Conservation (phyloP, 2,329 filamentous ascomycete species). For the Madurella mycetomatis region DNA sequence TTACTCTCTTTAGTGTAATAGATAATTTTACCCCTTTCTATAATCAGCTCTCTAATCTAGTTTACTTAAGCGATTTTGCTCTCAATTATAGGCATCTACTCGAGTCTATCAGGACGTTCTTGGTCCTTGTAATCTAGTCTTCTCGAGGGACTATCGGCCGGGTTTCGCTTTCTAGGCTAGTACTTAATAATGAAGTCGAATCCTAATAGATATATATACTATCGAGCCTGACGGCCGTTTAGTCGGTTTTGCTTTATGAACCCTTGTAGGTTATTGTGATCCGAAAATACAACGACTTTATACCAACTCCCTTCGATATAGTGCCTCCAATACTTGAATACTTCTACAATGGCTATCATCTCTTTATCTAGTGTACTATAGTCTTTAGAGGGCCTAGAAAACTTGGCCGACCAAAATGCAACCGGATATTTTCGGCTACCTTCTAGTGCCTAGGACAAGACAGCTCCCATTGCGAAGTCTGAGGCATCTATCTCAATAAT, state of each 20-base stretch:
- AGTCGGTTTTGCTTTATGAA: not conserved
- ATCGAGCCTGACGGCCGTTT: too few species aligned
- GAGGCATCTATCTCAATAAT: not conserved
- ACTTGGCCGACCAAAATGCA: not conserved
- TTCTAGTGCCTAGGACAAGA: not conserved
- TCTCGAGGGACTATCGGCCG: not conserved
- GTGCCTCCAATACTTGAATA: not conserved
- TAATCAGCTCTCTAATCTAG: not conserved
- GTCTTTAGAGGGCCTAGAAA: not conserved
- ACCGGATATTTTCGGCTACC: not conserved
- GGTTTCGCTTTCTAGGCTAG: not conserved
- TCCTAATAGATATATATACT: not conserved
- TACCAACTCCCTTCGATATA: not conserved
- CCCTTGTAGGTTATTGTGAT: constrained; percentile 2
- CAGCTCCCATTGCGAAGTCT: not conserved
- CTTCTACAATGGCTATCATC: not conserved
- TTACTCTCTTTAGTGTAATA: too few species aligned
- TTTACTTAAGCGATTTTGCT: not conserved
- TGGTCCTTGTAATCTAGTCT: not conserved
- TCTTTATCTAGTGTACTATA: not conserved
- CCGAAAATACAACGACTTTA: not conserved
- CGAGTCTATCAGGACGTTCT: not conserved
- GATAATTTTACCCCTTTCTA: too few species aligned
- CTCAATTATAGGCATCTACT: not conserved
- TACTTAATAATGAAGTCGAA: constrained; percentile 1